Base-by-base conservation (phyloP, 305 asterid genomes). In the Fraxinus floribunda region DNA sequence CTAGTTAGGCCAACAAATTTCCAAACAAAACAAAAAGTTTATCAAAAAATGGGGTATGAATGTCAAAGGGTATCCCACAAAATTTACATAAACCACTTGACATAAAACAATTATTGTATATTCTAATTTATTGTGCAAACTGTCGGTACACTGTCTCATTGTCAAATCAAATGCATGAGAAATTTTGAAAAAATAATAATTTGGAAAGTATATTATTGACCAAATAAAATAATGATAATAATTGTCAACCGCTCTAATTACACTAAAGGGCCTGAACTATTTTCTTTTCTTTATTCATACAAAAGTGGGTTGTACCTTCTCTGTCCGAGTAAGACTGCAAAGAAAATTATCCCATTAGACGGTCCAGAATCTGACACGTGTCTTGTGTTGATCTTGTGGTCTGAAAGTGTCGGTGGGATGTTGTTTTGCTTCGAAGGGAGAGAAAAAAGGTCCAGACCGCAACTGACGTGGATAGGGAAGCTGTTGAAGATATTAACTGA, bases 341-440 rank as follows among this genome's bases (percentile, higher is more conserved):
- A 71, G 38, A 71, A 71, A 32, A 30, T 30, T 5, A 71, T 15
- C 26, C 77, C 49, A 32, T 3, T 20, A 15, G 29, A 38, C 60
- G 35, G n/a, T 18, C 15, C n/a, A n/a, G 18, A 9, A 75, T 0
- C 11, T 8, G 78, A 38, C 78, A 75, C 78, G 78, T 75, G 24
- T 75, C 60, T 1, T 20, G 2, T 38, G 0, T 15, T 75, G 3
- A 75, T 36, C 78, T 9, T 39, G 78, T 41, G 78, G 49, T n/a
- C 52, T 8, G 5, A 22, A 75, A 75, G 52, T 20, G 78, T 75
- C 78, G 78, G 78, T 75, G 78, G 52, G n/a, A 20, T 16, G 39
- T 75, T 38, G 30, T 35, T 62, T 18, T 38, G 57, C 55, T 22
- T 75, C 9, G n/a, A 75, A 36, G 78, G 52, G 60, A 75, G 78